Percentiles rank a stretch among this genome's conserved stretches.
These are phyloP conservation scores for Teratosphaeria gauchensis DNA, from an alignment of 2,329 filamentous ascomycete genomes.

Conservation along the genomic window DNA sequence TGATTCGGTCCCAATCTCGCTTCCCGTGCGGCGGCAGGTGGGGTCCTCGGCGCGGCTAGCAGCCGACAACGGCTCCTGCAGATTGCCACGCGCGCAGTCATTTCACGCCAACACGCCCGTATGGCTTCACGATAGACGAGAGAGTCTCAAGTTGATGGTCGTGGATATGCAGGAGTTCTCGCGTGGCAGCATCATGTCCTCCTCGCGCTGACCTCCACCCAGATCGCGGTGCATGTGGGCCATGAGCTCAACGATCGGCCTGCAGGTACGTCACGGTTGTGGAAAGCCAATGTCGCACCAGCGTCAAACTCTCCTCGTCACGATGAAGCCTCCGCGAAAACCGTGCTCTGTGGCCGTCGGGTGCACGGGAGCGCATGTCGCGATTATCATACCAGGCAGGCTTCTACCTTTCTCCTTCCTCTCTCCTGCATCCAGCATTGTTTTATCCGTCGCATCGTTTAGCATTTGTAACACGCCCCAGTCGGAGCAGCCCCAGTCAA, in stretches of 20 bases:
- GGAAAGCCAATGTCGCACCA: neutral
- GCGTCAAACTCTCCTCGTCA: neutral
- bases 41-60: no score
- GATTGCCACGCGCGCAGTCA: no score
- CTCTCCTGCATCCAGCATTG: neutral
- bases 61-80: no score
- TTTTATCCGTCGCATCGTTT: neutral
- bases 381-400: neutral
- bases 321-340: neutral
- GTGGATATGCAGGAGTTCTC: no score
- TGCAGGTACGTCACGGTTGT: neutral
- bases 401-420: neutral
- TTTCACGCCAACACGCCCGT: no score
- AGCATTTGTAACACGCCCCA: neutral
- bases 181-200: no score
- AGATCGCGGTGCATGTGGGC: no score
- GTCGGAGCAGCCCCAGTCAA: neutral
- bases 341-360: neutral
- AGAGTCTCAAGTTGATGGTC: no score
- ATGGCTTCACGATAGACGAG: no score
- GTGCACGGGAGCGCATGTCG: neutral
- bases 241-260: neutral
- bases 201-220: no score
- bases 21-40: no score
- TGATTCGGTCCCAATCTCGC: no score